A percentile compares a stretch with the other conserved stretches of the same genome.
Conservation (phyloP, 2,329 filamentous ascomycete genomes). For the Beauveria scarabaeidicola region DNA sequence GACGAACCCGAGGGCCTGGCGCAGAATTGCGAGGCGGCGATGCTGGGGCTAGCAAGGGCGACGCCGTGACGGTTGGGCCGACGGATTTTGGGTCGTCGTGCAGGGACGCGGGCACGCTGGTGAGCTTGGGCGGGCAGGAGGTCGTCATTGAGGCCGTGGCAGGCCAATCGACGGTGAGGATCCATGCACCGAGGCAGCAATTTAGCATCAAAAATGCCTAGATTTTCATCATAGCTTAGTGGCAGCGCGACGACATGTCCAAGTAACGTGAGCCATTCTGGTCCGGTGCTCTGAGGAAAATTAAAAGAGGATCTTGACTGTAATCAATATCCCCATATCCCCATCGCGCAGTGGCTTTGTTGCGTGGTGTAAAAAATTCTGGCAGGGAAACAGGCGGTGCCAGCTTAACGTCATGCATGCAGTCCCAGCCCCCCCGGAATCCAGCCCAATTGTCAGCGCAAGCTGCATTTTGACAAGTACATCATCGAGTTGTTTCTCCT, state of each 20-base stretch:
- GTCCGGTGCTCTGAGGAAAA: too few species aligned
- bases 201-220: slow-evolving; percentile 39
- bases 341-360: too few species aligned
- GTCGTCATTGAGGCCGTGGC: slow-evolving; percentile 47
- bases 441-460: background rate
- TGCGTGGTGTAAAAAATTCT: background rate
- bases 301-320: too few species aligned
- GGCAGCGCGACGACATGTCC: background rate
- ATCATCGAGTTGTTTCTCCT: background rate
- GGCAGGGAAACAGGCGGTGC: background rate
- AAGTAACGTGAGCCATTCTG: background rate
- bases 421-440: slow-evolving; percentile 1
- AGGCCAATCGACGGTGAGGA: slow-evolving; percentile 34
- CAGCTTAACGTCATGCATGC: slow-evolving; percentile 5
- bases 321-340: too few species aligned
- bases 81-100: slow-evolving; percentile 53
- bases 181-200: slow-evolving; percentile 55
- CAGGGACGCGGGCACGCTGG: slow-evolving; percentile 48
- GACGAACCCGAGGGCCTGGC: slow-evolving; percentile 32
- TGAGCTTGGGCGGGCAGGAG: slow-evolving; percentile 44
- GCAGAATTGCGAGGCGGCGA: slow-evolving; percentile 36
- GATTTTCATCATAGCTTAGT: background rate
- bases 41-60: slow-evolving; percentile 44
- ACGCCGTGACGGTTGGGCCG: slow-evolving; percentile 50
- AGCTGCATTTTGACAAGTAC: background rate